phyloP scores from a whole-genome alignment of 148 eudicot species.

The Cornus florida region DNA sequence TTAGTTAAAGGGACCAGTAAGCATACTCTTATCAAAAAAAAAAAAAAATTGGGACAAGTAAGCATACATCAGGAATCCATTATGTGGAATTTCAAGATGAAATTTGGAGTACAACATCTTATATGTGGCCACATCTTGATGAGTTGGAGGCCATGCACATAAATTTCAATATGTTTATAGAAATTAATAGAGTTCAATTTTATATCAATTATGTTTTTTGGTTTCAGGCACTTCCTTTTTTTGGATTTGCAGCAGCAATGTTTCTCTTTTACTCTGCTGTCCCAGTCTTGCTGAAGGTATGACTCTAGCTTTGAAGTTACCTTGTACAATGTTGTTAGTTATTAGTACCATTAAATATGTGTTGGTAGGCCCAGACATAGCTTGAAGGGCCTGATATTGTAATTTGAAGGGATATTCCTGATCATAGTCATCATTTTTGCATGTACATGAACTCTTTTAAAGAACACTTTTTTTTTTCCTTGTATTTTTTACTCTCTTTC shows the following conservation, averaged over 20 bases:
- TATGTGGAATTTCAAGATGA: not conserved
- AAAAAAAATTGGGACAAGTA: not conserved
- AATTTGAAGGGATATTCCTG: not conserved
- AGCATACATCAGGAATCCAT: not conserved
- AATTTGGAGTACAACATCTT: too few relatives aligned
- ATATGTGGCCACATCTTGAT: not conserved
- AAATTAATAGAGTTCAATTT: not conserved
- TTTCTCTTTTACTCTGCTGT: constrained; percentile 85
- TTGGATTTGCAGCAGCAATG: constrained; percentile 80
- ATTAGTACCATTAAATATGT: not conserved
- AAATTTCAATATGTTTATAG: not conserved
- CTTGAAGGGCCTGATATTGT: not conserved
- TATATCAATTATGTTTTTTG: not conserved
- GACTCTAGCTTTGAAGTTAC: constrained; percentile 1
- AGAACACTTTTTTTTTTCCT: too few relatives aligned
- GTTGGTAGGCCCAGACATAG: not conserved
- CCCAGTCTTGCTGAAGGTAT: constrained; percentile 80
- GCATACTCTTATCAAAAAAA: too few relatives aligned
- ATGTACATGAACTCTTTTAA: not conserved
- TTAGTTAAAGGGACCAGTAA: not conserved
- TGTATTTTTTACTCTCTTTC: too few relatives aligned
- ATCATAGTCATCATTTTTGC: not conserved
- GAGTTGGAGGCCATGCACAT: not conserved
- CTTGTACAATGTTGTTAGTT: not conserved
- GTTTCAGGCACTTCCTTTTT: constrained; percentile 66